Evolutionary conservation across 371 early-diverging fungal genomes (phyloP).

Genomic region (Lichtheimia hyalospora): DNA sequence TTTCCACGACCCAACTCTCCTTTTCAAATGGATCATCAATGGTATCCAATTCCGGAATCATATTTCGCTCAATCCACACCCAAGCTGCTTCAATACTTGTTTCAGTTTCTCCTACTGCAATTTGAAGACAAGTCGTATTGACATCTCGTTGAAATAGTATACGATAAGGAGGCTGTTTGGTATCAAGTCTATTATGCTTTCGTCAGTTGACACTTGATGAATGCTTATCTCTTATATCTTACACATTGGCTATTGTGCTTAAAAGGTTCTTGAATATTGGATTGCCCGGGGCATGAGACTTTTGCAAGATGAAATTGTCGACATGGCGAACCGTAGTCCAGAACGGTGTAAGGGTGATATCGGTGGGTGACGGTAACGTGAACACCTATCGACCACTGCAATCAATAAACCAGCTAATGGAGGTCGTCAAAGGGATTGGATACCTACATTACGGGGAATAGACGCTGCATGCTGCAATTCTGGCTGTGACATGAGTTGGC

Average conservation of each 20-base stretch:
- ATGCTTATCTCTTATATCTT: conserved; percentile 15
- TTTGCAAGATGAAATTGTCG: conserved; percentile 70
- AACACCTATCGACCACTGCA: conserved; percentile 23
- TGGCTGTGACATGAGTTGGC: conserved; percentile 9
- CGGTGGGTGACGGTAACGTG: conserved; percentile 38
- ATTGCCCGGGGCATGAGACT: conserved; percentile 58
- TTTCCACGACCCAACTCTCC: conserved; percentile 84
- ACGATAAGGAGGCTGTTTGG: conserved; percentile 91
- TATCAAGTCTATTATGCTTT: conserved; percentile 62
- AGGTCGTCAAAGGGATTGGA: no score
- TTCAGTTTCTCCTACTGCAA: conserved; percentile 78
- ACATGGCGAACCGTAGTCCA: conserved; percentile 64
- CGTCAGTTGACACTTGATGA: background rate
- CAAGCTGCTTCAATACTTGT: conserved; percentile 84
- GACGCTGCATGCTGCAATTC: conserved; percentile 16
- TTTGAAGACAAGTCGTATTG: conserved; percentile 47
- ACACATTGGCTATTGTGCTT: conserved; percentile 79
- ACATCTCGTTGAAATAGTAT: conserved; percentile 76
- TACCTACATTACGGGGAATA: conserved; percentile 18
- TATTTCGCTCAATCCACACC: conserved; percentile 88
- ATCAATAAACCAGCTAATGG: background rate
- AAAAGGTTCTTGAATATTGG: conserved; percentile 58
- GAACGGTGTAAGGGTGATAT: conserved; percentile 40
- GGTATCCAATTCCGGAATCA: conserved; percentile 68
- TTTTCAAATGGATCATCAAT: conserved; percentile 81